Conservation (phyloP, 192 early-diverging fungal genomes). For the Coemansia sp. region DNA sequence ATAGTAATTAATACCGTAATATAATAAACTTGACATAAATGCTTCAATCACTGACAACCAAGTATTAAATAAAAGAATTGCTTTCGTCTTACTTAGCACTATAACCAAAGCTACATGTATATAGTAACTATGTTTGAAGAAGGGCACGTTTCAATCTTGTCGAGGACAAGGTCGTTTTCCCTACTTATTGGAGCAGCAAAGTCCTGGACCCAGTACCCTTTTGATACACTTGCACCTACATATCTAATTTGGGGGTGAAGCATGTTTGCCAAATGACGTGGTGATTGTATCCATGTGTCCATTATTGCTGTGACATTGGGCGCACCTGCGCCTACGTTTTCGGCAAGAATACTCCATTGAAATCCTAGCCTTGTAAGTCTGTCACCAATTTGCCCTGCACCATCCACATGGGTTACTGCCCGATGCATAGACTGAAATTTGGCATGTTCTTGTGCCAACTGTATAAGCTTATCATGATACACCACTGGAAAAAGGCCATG, state of each 20-base stretch:
- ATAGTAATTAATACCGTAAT: no score
- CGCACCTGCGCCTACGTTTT: conserved; percentile 47
- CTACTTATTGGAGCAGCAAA: conserved; percentile 32
- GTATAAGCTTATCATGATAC: conserved; percentile 22
- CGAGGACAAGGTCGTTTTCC: not conserved
- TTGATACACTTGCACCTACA: conserved; percentile 35
- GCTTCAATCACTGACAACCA: no score
- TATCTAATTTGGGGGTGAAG: conserved; percentile 36
- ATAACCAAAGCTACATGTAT: conserved; percentile 7
- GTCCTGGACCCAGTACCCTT: conserved; percentile 51
- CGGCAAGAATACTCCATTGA: conserved; percentile 26
- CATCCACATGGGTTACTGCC: conserved; percentile 39
- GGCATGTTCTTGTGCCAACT: conserved; percentile 30
- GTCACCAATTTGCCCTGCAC: conserved; percentile 31
- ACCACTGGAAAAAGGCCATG: conserved; percentile 19
- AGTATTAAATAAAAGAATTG: no score
- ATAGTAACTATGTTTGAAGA: conserved; percentile 8
- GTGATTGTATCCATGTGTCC: conserved; percentile 34
- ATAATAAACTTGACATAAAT: no score
- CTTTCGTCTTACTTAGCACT: not conserved
- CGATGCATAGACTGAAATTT: conserved; percentile 27
- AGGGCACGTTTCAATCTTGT: conserved; percentile 29
- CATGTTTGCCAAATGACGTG: conserved; percentile 37
- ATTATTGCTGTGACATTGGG: conserved; percentile 27
- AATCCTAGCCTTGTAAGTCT: conserved; percentile 26